A percentile compares a stretch with the other conserved stretches of the same genome.
Conservation (phyloP, 2,329 filamentous ascomycete genomes). For the Clonostachys chloroleuca region DNA sequence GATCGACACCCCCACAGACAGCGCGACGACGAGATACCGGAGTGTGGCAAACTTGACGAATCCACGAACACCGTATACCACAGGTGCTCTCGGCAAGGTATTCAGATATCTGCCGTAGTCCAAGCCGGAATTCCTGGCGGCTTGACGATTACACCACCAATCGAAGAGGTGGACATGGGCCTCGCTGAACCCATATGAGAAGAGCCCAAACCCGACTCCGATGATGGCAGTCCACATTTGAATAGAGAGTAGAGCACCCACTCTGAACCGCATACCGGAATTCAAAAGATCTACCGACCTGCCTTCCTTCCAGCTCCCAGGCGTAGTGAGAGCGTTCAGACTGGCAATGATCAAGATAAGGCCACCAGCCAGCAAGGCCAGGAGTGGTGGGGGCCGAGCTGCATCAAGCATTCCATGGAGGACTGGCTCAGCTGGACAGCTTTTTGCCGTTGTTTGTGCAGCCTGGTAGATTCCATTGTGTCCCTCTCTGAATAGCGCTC, state of each 20-base stretch:
- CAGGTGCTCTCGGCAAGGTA: not conserved
- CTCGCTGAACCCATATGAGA: slow-evolving; percentile 4
- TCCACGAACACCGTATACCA: not conserved
- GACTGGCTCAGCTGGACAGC: too few species aligned
- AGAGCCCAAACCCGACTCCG: slow-evolving; percentile 4
- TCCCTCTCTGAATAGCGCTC: too few species aligned
- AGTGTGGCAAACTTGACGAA: not conserved
- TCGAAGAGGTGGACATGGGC: slow-evolving; percentile 7
- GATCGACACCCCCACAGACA: not conserved
- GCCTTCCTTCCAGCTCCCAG: not conserved
- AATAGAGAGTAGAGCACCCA: not conserved
- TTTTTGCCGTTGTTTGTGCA: too few species aligned
- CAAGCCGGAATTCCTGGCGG: not conserved
- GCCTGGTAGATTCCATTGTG: too few species aligned
- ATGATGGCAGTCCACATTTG: slow-evolving; percentile 6
- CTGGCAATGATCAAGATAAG: slow-evolving; percentile 1
- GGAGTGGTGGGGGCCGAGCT: slow-evolving; percentile 1
- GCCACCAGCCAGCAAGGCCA: slow-evolving; percentile 2
- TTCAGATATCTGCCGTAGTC: not conserved
- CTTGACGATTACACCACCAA: slow-evolving; percentile 4
- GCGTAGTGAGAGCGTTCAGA: not conserved
- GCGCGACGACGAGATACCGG: not conserved
- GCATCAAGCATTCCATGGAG: not conserved
- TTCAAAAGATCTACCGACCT: not conserved
- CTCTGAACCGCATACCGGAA: not conserved